Evolutionary conservation across 192 early-diverging fungal genomes (phyloP).

Genomic region (Coemansia umbellata): DNA sequence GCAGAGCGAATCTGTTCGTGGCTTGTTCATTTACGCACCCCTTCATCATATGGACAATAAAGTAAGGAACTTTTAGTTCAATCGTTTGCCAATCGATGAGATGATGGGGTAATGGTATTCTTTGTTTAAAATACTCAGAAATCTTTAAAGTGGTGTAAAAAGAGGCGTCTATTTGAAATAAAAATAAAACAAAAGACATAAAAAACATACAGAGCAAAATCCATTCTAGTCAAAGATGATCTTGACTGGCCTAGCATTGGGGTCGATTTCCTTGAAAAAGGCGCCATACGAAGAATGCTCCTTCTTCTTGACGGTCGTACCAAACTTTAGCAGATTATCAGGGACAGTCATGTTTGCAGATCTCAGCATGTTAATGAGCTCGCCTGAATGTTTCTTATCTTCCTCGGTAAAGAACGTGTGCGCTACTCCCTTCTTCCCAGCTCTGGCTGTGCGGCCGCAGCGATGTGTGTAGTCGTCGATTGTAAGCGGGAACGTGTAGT

Average conservation of each 20-base stretch:
- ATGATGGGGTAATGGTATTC: too few relatives aligned
- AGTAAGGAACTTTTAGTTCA: too few relatives aligned
- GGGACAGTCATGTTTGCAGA: conserved; percentile 84
- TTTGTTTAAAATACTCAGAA: too few relatives aligned
- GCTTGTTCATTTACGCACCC: too few relatives aligned
- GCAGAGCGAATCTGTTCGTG: neutral
- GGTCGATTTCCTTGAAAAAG: conserved; percentile 88
- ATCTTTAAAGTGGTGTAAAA: too few relatives aligned
- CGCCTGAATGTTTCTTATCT: conserved; percentile 86
- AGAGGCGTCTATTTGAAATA: too few relatives aligned
- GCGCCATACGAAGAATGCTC: conserved; percentile 92
- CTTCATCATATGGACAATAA: too few relatives aligned
- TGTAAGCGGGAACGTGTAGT: conserved; percentile 95
- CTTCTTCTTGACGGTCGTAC: conserved; percentile 96
- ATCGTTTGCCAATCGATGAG: too few relatives aligned
- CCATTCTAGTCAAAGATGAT: conserved; percentile 70
- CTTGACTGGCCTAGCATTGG: conserved; percentile 80
- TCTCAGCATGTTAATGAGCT: conserved; percentile 87
- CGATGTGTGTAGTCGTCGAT: conserved; percentile 92
- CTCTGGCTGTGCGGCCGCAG: conserved; percentile 94
- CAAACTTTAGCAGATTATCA: conserved; percentile 85
- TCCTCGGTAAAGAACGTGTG: conserved; percentile 91
- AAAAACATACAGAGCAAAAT: neutral
- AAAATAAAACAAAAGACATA: neutral
- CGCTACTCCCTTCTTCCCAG: conserved; percentile 83